Conservation (phyloP, 805 yeast species). For the Metschnikowia sp. region DNA sequence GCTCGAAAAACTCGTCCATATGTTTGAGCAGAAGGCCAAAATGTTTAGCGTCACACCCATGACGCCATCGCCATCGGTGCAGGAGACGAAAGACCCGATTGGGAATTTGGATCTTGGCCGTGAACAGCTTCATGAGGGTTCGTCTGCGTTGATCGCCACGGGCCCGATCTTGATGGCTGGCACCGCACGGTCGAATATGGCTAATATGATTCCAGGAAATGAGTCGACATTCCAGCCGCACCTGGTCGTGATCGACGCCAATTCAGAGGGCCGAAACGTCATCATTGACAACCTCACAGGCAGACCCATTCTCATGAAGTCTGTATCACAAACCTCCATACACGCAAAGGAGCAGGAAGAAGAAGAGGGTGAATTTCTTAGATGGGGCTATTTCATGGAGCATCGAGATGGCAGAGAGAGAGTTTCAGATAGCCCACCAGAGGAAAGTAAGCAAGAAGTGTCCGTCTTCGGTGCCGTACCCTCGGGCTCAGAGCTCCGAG, state of each 20-base stretch:
- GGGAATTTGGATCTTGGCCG: conserved; percentile 2
- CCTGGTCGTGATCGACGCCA: conserved; percentile 66
- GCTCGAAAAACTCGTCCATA: conserved; percentile 48
- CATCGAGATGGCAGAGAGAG: conserved; percentile 43
- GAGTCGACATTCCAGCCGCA: conserved; percentile 51
- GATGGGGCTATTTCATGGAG: conserved; percentile 78
- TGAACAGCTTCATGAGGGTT: conserved; percentile 44
- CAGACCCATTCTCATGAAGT: conserved; percentile 62
- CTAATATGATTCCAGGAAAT: conserved; percentile 10
- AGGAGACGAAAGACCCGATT: neutral
- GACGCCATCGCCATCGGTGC: conserved; percentile 14
- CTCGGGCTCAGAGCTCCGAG: conserved; percentile 52
- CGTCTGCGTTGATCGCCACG: conserved; percentile 48
- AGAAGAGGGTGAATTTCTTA: conserved; percentile 90
- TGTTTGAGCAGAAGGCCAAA: conserved; percentile 44
- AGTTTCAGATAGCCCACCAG: conserved; percentile 2
- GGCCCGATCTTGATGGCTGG: conserved; percentile 46
- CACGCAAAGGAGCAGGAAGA: conserved; percentile 77
- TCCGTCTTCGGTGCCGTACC: conserved; percentile 44
- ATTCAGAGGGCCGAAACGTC: conserved; percentile 46
- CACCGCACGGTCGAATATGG: conserved; percentile 1
- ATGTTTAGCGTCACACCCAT: conserved; percentile 17
- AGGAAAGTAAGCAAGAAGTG: conserved; percentile 11
- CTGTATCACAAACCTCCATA: conserved; percentile 59
- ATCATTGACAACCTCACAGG: conserved; percentile 72